Percentiles rank a stretch among this genome's conserved stretches.
These are phyloP conservation scores for Hymenoscyphus fructigenus DNA, from an alignment of 2,329 filamentous ascomycete species.

Conservation along the genomic window DNA sequence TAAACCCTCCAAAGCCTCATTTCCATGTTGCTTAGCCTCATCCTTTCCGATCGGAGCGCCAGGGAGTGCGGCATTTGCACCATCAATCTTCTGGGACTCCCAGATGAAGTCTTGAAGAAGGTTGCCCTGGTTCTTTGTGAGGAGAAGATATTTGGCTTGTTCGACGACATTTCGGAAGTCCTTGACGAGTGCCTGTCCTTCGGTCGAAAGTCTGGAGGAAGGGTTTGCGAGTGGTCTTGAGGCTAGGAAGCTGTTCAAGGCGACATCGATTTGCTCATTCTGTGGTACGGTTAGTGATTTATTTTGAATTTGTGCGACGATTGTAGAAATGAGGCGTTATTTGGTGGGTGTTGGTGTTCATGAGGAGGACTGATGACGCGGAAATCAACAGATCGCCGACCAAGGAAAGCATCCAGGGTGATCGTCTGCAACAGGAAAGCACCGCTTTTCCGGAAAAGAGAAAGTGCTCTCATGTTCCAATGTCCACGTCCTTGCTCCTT, in stretches of 20 bases:
- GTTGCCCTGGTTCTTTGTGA: slow-evolving; percentile 95
- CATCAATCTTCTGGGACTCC: slow-evolving; percentile 77
- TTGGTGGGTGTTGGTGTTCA: neutral
- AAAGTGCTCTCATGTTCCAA: neutral
- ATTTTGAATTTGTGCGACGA: neutral
- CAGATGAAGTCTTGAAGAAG: slow-evolving; percentile 96
- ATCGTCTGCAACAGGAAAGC: neutral
- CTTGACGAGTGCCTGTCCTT: slow-evolving; percentile 75
- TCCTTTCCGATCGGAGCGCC: slow-evolving; percentile 72
- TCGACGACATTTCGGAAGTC: slow-evolving; percentile 80
- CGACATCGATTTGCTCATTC: slow-evolving; percentile 79
- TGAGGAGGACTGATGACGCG: slow-evolving; percentile 1
- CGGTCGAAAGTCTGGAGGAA: slow-evolving; percentile 73
- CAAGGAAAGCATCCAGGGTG: neutral
- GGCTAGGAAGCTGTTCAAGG: slow-evolving; percentile 81
- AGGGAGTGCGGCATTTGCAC: slow-evolving; percentile 60
- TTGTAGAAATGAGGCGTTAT: neutral
- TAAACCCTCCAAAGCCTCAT: slow-evolving; percentile 79
- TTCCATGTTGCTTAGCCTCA: slow-evolving; percentile 75
- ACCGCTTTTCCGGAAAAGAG: neutral
- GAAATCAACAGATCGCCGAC: neutral
- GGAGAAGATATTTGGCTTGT: slow-evolving; percentile 78
- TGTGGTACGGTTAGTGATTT: slow-evolving; percentile 36
- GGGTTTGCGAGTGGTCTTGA: slow-evolving; percentile 70
- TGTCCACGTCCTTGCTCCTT: no score